Conservation (phyloP, 805 yeast genomes). For the Hanseniaspora nectarophila region DNA sequence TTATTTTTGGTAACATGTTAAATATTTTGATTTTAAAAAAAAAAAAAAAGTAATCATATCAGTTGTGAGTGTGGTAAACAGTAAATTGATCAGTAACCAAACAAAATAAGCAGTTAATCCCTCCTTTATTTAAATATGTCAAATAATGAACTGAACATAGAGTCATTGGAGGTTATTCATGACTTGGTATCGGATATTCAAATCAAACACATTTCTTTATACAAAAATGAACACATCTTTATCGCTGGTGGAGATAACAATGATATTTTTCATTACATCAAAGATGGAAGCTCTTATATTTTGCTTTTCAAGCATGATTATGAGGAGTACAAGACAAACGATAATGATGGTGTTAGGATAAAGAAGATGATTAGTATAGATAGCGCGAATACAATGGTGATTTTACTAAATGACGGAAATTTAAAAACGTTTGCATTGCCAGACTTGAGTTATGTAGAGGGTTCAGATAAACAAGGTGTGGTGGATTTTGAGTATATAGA, state of each 20-base stretch:
- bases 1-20: background rate
- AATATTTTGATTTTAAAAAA: too few relatives aligned
- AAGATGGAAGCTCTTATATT: conserved; percentile 1
- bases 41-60: too few relatives aligned
- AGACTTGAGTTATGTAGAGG: conserved; percentile 5
- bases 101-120: background rate
- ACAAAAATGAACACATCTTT: conserved; percentile 7
- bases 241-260: background rate
- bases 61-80: background rate
- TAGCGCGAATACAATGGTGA: background rate
- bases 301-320: conserved; percentile 12
- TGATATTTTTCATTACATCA: conserved; percentile 11
- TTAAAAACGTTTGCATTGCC: conserved; percentile 7
- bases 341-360: background rate
- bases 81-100: background rate
- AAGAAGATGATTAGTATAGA: background rate
- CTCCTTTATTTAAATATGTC: background rate
- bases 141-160: background rate
- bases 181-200: background rate
- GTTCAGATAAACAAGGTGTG: conserved; percentile 1
- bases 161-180: background rate
- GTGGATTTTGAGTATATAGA: conserved; percentile 1
- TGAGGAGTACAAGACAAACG: background rate
- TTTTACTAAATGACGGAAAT: background rate
- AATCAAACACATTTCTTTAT: background rate